Conservation (phyloP, 1,284 basidiomycete species). For the Takashimella tepidaria region DNA sequence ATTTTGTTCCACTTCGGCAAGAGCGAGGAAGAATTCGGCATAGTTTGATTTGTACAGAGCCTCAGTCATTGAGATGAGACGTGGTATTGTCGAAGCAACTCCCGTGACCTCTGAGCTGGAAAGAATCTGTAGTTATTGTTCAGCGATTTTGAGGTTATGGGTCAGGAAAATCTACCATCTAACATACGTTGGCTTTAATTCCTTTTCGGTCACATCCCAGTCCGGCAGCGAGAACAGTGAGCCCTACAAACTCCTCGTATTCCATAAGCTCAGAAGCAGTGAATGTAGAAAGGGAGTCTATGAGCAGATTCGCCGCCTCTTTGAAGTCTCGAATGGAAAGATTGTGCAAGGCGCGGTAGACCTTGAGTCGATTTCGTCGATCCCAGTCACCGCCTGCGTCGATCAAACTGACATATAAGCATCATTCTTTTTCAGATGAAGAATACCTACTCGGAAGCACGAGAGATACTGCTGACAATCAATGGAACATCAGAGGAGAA, state of each 20-base stretch:
- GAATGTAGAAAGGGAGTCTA: conserved; percentile 89
- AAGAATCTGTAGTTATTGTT: conserved; percentile 47
- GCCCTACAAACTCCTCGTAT: conserved; percentile 86
- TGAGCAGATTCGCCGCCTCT: conserved; percentile 69
- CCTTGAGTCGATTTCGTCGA: conserved; percentile 89
- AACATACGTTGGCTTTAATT: conserved; percentile 81
- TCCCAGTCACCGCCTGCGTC: conserved; percentile 99
- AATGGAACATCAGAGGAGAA: conserved; percentile 81
- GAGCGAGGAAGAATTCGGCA: conserved; percentile 84
- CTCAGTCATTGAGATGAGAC: conserved; percentile 51
- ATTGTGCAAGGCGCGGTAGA: conserved; percentile 83
- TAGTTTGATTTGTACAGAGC: conserved; percentile 88
- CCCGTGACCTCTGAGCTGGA: conserved; percentile 55
- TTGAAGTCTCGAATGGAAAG: conserved; percentile 73
- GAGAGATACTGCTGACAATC: conserved; percentile 66
- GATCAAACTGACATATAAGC: conserved; percentile 59
- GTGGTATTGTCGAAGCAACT: conserved; percentile 49
- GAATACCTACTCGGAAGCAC: conserved; percentile 69
- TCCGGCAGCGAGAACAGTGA: conserved; percentile 76
- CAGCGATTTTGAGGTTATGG: conserved; percentile 2
- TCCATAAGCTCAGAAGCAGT: conserved; percentile 84
- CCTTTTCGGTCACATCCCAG: conserved; percentile 77
- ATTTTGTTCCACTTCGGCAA: conserved; percentile 82
- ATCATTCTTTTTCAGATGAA: neutral
- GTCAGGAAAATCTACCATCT: neutral